These are phyloP conservation scores for Mucor circinelloides DNA, from an alignment of 371 early-diverging fungal species.

Conservation along the genomic window DNA sequence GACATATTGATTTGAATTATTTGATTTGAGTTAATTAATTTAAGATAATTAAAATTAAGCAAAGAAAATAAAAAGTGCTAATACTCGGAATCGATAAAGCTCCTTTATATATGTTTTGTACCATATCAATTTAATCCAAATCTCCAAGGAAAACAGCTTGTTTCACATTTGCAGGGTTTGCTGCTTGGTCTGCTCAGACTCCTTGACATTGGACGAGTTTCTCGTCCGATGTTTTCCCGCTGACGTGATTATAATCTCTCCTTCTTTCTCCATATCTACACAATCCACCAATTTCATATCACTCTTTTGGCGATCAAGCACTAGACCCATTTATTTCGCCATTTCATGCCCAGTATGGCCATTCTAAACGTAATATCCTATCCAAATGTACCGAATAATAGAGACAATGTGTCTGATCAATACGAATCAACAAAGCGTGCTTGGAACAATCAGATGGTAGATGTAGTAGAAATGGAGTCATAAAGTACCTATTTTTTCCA, in stretches of 20 bases:
- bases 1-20: constrained; percentile 2
- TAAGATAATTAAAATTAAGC: background rate
- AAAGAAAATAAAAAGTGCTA: background rate
- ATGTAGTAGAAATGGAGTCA: background rate
- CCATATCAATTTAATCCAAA: background rate
- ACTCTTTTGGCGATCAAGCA: background rate
- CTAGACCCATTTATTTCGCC: background rate
- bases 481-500: background rate
- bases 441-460: background rate
- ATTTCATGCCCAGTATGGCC: background rate
- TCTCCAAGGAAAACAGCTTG: background rate
- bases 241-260: constrained; percentile 4
- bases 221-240: constrained; percentile 10
- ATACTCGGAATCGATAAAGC: background rate
- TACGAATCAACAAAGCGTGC: background rate
- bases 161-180: constrained; percentile 5
- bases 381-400: background rate
- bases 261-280: background rate
- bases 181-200: background rate
- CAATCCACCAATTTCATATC: background rate
- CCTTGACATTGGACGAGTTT: constrained; percentile 14
- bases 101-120: background rate
- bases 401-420: background rate
- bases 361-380: background rate
- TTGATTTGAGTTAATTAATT: background rate